Base-by-base conservation (phyloP, 306 rosid species). In the Lagenaria siceraria region DNA sequence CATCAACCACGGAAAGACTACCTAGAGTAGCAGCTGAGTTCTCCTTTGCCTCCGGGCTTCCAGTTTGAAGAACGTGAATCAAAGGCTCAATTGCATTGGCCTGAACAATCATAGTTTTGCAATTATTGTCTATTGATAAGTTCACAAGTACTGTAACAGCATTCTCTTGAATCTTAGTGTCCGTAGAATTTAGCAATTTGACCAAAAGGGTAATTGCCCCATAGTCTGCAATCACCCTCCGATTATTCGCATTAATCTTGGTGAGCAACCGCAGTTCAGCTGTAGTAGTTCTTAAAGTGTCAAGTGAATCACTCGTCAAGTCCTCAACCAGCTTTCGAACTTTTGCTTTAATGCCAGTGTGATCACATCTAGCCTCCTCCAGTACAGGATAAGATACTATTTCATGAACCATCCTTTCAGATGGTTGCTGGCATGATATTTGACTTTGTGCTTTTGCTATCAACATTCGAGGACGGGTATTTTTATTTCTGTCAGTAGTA, bases 11-110 rank as follows among this genome's bases (percentile, higher is more conserved):
- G 0, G 99, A 96, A 76, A 96, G 88, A 85, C 99, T 92, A 86
- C 89, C 89, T 51, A 96, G 96, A 70, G 98, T 92, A 84, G 97
- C 99, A 60, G 98, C 99, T 48, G 99, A 87, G 85, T 92, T 96
- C 86, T 92, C 99, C 85, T 89, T 89, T 65, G 99, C 99, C 85
- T 89, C 97, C 2, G 99, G 84, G 82, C 97, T 96, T 74, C 98
- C 99, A 22, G 85, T 82, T 87, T 87, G 83, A 69, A 96, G 98
- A 79, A 95, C 96, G 55, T 87, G 87, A 81, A 95, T 90, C 52
- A 95, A 81, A 73, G 97, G 96, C 5, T 89, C 97, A 78, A 95
- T 92, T 60, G 98, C 99, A 43, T 93, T 80, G 31, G 96, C 96
- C 79, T 73, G 85, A 65, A 95, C 97, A 81, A 96, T 90, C 42